Percentiles rank a stretch among this genome's conserved stretches.
Evolutionary conservation across 75 land plant genomes (phyloP).

Genomic region (Picea sitchensis): DNA sequence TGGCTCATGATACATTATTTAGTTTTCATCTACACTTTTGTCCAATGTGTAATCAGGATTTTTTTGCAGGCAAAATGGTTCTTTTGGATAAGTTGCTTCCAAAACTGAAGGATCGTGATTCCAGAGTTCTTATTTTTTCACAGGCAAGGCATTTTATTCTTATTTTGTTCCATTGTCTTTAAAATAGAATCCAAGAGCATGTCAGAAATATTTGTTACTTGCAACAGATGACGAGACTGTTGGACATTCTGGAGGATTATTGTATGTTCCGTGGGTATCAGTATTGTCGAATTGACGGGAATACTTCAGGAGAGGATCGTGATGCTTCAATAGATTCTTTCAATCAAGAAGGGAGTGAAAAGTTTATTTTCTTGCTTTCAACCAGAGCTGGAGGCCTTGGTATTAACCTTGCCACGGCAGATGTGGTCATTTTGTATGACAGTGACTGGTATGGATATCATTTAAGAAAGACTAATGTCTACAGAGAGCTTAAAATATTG

Average conservation of each 20-base stretch:
- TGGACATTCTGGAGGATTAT: conserved; percentile 97
- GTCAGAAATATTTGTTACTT: not conserved
- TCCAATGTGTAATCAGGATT: no score
- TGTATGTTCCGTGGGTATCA: conserved; percentile 73
- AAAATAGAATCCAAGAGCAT: not conserved
- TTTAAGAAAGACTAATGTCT: not conserved
- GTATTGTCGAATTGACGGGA: conserved; percentile 98
- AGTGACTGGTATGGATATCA: conserved; percentile 77
- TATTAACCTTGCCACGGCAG: conserved; percentile 98
- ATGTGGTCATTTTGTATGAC: conserved; percentile 96
- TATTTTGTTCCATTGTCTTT: not conserved
- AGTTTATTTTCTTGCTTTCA: conserved; percentile 89
- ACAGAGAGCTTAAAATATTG: not conserved
- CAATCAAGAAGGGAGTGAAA: conserved; percentile 92
- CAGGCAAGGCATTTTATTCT: conserved; percentile 41
- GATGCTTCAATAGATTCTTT: conserved; percentile 91
- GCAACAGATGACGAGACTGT: conserved; percentile 90
- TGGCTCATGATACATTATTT: not conserved
- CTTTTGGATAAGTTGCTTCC: conserved; percentile 93
- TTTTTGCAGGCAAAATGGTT: conserved; percentile 90
- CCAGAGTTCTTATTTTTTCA: conserved; percentile 95
- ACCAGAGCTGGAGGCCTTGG: conserved; percentile 99
- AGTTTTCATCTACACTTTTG: no score
- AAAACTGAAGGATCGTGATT: conserved; percentile 88
- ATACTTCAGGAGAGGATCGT: conserved; percentile 96